phyloP scores from a whole-genome alignment of 306 rosid genomes.

The Cucumis sativus region Cucumber_9930_V3 NC_026656.2:12899501-12900000 shows the following conservation, averaged over 20 bases:
- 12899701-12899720: slow-evolving; percentile 3
- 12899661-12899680: neutral
- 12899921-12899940: neutral
- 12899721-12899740: neutral
- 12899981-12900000: neutral
- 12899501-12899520: neutral
- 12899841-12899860: neutral
- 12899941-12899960: neutral
- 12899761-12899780: neutral
- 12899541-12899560: neutral
- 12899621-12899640: neutral
- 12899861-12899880: neutral
- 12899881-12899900: slow-evolving; percentile 5
- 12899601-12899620: neutral
- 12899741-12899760: neutral
- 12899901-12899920: neutral
- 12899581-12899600: neutral
- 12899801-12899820: neutral
- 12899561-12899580: neutral
- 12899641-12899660: neutral
- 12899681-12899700: neutral
- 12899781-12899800: neutral
- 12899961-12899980: neutral
- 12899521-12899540: neutral
- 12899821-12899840: neutral